Evolutionary conservation across 495 filamentous ascomycete species (phyloP).

Genomic region (Aspergillus incahuasiensis): DNA sequence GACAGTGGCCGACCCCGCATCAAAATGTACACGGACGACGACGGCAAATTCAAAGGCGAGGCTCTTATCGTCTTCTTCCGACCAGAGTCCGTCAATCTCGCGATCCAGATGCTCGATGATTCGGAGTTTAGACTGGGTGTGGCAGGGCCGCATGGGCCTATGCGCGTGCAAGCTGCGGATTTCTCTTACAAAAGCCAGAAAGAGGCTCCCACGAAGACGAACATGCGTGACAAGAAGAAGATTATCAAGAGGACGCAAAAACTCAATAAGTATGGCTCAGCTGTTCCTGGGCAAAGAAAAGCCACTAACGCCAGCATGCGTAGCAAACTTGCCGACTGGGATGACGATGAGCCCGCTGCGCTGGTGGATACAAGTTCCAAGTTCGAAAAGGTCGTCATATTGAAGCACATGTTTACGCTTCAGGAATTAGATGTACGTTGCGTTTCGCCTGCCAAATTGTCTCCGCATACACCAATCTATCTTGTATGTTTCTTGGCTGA

Average conservation of each 20-base stretch:
- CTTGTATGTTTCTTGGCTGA: no score
- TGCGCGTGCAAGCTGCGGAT: conserved; percentile 82
- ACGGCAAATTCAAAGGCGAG: conserved; percentile 87
- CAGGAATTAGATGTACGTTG: conserved; percentile 62
- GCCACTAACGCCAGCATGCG: neutral
- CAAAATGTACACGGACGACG: conserved; percentile 83
- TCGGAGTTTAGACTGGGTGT: conserved; percentile 70
- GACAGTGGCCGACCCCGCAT: conserved; percentile 80
- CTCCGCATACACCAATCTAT: no score
- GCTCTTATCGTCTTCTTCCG: conserved; percentile 92
- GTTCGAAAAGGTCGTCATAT: conserved; percentile 75
- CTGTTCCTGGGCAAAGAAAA: conserved; percentile 8
- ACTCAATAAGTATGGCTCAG: conserved; percentile 56
- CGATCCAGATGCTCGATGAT: conserved; percentile 89
- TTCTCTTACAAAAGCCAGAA: conserved; percentile 77
- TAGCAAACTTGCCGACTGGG: conserved; percentile 90
- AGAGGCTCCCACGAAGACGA: conserved; percentile 50
- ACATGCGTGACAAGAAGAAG: conserved; percentile 67
- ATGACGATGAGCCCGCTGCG: conserved; percentile 71
- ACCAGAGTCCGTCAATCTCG: conserved; percentile 81
- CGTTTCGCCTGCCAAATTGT: neutral
- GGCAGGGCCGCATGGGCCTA: conserved; percentile 51
- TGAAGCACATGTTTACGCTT: conserved; percentile 94
- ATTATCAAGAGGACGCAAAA: conserved; percentile 86
- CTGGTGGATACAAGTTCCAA: conserved; percentile 53